Conservation (phyloP, 2,329 filamentous ascomycete species). For the Torrubiellomyces zombiae region DNA sequence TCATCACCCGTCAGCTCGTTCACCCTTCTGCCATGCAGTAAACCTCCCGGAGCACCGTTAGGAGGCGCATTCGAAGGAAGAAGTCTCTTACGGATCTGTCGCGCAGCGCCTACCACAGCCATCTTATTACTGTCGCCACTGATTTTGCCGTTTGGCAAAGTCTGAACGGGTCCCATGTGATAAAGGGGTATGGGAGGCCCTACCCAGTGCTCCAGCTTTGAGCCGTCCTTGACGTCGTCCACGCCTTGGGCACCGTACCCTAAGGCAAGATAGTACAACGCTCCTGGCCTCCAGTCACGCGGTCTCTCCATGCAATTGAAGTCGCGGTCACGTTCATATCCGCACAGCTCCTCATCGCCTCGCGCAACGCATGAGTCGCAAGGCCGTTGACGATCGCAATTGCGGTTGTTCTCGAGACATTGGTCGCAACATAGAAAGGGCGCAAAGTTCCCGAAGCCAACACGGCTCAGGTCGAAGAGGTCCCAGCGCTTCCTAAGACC, state of each 20-base stretch:
- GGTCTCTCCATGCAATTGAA: conserved; percentile 7
- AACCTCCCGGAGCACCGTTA: conserved; percentile 1
- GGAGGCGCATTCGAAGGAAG: conserved; percentile 1
- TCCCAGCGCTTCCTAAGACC: conserved; percentile 8
- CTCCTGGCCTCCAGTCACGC: conserved; percentile 6
- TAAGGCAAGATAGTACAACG: conserved; percentile 18
- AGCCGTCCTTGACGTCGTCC: conserved; percentile 10
- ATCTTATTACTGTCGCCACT: conserved; percentile 3
- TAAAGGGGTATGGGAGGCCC: conserved; percentile 7
- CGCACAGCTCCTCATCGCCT: conserved; percentile 4
- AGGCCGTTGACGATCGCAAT: conserved; percentile 20
- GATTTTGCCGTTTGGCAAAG: too few species aligned
- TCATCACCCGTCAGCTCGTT: conserved; percentile 2
- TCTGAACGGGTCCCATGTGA: too few species aligned
- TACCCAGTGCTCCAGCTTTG: conserved; percentile 10
- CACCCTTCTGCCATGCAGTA: not conserved
- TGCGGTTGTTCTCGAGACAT: conserved; percentile 8
- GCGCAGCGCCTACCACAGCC: conserved; percentile 1
- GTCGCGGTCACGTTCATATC: conserved; percentile 2
- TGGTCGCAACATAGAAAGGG: conserved; percentile 10
- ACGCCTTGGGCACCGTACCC: conserved; percentile 15
- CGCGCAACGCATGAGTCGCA: conserved; percentile 17
- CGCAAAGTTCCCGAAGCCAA: conserved; percentile 14
- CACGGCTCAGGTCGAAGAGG: conserved; percentile 13
- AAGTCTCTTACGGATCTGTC: not conserved